These are phyloP conservation scores for Candida tetrigidarum DNA, from an alignment of 1,139 yeast species.

Conservation along the genomic window DNA sequence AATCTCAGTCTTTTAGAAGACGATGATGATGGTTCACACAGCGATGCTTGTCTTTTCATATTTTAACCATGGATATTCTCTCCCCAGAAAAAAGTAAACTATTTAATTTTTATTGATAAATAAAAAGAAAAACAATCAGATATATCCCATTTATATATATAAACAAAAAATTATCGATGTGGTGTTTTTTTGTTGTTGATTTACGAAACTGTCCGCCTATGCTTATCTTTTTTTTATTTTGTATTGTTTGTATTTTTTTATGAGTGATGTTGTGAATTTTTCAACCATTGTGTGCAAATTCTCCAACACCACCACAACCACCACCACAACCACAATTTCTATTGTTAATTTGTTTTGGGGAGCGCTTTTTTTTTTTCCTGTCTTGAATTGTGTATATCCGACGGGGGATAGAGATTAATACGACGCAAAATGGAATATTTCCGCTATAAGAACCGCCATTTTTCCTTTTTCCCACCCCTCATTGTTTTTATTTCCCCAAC, in stretches of 20 bases:
- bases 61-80: background rate
- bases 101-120: too few species aligned
- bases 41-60: constrained; percentile 12
- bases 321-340: background rate
- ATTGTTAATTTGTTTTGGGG: background rate
- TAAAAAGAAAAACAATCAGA: too few species aligned
- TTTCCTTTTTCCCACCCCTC: too few species aligned
- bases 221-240: background rate
- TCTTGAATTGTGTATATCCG: background rate
- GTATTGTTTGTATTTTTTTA: background rate
- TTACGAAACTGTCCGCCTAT: background rate
- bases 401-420: too few species aligned
- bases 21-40: constrained; percentile 13
- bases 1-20: constrained; percentile 28
- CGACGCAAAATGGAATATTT: too few species aligned
- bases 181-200: background rate
- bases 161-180: background rate
- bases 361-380: too few species aligned
- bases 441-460: too few species aligned
- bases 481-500: too few species aligned
- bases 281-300: background rate
- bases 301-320: background rate
- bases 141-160: too few species aligned
- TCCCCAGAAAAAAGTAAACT: too few species aligned
- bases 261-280: background rate